Evolutionary conservation across 2,329 filamentous ascomycete species (phyloP).

Genomic region (Akanthomyces uredinophilus): DNA sequence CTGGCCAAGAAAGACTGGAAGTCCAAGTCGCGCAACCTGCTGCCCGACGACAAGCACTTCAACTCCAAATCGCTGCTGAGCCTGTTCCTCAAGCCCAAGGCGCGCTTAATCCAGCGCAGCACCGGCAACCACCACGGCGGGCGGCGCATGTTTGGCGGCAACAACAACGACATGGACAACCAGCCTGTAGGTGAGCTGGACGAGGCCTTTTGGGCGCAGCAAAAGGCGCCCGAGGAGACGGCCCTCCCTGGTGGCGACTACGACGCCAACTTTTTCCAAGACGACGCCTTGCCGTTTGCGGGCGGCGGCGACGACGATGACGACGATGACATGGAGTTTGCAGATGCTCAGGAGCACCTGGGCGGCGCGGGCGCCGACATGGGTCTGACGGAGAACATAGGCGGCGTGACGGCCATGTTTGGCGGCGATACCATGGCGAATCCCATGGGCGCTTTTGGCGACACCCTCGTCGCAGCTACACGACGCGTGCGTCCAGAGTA

Average conservation of each 20-base stretch:
- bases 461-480: constrained; percentile 61
- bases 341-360: constrained; percentile 73
- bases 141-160: constrained; percentile 38
- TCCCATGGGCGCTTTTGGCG: constrained; percentile 53
- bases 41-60: constrained; percentile 98
- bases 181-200: constrained; percentile 75
- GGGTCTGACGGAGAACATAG: constrained; percentile 41
- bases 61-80: constrained; percentile 85
- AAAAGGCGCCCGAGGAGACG: constrained; percentile 58
- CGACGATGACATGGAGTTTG: constrained; percentile 69
- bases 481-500: constrained; percentile 61
- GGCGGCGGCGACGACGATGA: constrained; percentile 55
- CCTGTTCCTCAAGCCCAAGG: constrained; percentile 92
- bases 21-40: constrained; percentile 83
- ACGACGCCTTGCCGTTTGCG: constrained; percentile 68
- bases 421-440: constrained; percentile 42
- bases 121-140: constrained; percentile 40
- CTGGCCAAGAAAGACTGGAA: constrained; percentile 94
- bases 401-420: constrained; percentile 46
- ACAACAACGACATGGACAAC: constrained; percentile 36
- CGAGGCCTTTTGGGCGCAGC: constrained; percentile 89
- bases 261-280: constrained; percentile 96
- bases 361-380: constrained; percentile 49
- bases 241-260: constrained; percentile 69
- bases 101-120: constrained; percentile 67